Percentiles rank a stretch among this genome's conserved stretches.
These are phyloP conservation scores for Sclerotinia nivalis DNA, from an alignment of 2,329 filamentous ascomycete species.

Conservation along the genomic window DNA sequence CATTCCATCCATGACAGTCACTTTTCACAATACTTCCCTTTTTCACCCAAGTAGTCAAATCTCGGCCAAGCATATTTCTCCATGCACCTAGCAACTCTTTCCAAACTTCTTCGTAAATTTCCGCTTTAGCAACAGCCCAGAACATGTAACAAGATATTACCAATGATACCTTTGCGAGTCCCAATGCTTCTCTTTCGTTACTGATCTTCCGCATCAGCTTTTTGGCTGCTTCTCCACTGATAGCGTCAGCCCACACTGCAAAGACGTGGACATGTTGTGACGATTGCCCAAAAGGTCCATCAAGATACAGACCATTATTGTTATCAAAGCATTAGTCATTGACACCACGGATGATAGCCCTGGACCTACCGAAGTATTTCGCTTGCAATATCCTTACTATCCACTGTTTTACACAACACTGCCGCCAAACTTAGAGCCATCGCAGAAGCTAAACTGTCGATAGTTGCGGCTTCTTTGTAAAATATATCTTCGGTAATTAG, in stretches of 20 bases:
- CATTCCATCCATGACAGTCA: constrained; percentile 15
- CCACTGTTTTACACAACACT: background rate
- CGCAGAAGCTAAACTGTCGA: constrained; percentile 10
- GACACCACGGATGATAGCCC: background rate
- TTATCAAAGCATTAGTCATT: constrained; percentile 7
- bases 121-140: background rate
- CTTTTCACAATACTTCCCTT: constrained; percentile 16
- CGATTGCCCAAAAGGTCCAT: background rate
- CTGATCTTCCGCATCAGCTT: background rate
- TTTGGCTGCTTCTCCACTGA: background rate
- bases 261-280: constrained; percentile 16
- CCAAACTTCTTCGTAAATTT: constrained; percentile 10
- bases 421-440: background rate
- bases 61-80: constrained; percentile 4
- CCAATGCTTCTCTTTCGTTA: background rate
- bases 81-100: background rate
- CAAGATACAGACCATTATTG: background rate
- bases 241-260: background rate
- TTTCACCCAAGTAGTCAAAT: constrained; percentile 15
- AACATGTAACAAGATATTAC: constrained; percentile 3
- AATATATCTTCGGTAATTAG: constrained; percentile 6
- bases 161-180: constrained; percentile 3
- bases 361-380: background rate
- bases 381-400: background rate
- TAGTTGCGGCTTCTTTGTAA: constrained; percentile 2